These are phyloP conservation scores for Fomitopsis pulvina DNA, from an alignment of 768 basidiomycete species.

Conservation along the genomic window DNA sequence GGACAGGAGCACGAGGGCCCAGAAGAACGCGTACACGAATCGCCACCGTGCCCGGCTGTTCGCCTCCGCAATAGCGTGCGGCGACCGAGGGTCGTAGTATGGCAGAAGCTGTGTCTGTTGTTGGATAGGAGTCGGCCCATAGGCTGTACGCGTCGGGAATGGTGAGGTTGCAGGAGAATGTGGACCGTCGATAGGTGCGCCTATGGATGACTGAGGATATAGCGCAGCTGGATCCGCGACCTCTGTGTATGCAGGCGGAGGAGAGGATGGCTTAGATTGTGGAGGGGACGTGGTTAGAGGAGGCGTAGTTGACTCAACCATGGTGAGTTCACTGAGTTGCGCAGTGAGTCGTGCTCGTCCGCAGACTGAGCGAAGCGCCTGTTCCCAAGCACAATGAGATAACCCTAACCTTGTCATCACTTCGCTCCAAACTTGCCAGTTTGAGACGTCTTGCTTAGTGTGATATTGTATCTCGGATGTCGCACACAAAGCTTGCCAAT, in stretches of 20 bases:
- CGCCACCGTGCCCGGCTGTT: slow-evolving; percentile 34
- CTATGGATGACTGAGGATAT: slow-evolving; percentile 4
- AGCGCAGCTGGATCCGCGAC: slow-evolving; percentile 2
- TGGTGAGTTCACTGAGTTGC: background rate
- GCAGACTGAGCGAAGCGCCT: background rate
- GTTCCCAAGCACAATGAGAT: too few relatives aligned
- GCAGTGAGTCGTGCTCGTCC: background rate
- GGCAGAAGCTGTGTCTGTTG: slow-evolving; percentile 33
- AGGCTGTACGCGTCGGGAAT: slow-evolving; percentile 15
- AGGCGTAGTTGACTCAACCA: too few relatives aligned
- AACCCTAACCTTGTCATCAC: background rate
- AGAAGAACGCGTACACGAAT: slow-evolving; percentile 34
- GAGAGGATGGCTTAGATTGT: slow-evolving; percentile 18
- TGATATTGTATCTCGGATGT: too few relatives aligned
- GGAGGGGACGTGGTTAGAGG: slow-evolving; percentile 7
- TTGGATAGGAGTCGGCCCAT: slow-evolving; percentile 37
- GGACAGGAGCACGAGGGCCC: slow-evolving; percentile 29
- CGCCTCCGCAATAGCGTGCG: slow-evolving; percentile 32
- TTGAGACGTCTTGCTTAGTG: too few relatives aligned
- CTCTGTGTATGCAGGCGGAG: slow-evolving; percentile 22
- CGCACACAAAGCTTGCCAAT: too few relatives aligned
- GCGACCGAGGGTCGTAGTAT: slow-evolving; percentile 37
- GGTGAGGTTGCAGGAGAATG: slow-evolving; percentile 2
- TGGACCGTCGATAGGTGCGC: slow-evolving; percentile 1
- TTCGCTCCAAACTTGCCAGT: background rate